A percentile compares a stretch with the other conserved stretches of the same genome.
Conservation (phyloP, 139 green algal species). For the Coelastrella sp. region DNA sequence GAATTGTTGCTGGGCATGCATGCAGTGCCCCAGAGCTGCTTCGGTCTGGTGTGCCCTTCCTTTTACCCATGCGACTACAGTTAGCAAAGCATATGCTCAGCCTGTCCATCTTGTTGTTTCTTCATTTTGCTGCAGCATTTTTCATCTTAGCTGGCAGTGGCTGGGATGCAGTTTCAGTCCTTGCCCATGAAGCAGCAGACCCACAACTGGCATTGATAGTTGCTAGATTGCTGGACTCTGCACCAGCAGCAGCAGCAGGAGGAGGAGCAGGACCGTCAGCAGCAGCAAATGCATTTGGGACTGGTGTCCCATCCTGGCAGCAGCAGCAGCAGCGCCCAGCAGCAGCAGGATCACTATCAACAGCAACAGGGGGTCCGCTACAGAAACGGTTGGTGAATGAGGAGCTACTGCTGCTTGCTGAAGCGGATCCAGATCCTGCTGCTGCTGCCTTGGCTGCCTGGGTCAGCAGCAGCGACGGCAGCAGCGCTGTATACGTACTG, state of each 20-base stretch:
- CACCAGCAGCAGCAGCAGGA: constrained; percentile 21
- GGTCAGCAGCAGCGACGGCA: not conserved
- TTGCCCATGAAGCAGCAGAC: constrained; percentile 76
- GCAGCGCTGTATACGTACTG: not conserved
- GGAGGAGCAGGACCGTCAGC: not conserved
- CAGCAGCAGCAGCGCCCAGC: not conserved
- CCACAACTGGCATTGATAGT: constrained; percentile 85
- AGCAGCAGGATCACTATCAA: not conserved
- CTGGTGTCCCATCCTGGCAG: not conserved
- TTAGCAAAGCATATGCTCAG: constrained; percentile 73
- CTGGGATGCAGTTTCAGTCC: constrained; percentile 76
- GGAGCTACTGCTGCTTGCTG: constrained; percentile 35
- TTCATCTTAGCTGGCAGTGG: constrained; percentile 83
- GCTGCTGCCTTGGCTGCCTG: constrained; percentile 26
- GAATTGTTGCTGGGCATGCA: too few relatives aligned
- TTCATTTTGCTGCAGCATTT: constrained; percentile 73
- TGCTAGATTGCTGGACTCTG: constrained; percentile 64
- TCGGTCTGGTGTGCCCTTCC: constrained; percentile 22
- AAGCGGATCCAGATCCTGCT: constrained; percentile 46
- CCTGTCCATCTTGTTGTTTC: not conserved
- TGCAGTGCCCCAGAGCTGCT: constrained; percentile 82
- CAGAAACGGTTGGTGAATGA: constrained; percentile 43
- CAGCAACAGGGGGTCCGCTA: not conserved
- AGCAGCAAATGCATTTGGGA: not conserved
- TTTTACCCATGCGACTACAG: too few relatives aligned